Evolutionary conservation across 441 rosid genomes (phyloP).

Genomic region (Pelargonium cotyledonis): DNA sequence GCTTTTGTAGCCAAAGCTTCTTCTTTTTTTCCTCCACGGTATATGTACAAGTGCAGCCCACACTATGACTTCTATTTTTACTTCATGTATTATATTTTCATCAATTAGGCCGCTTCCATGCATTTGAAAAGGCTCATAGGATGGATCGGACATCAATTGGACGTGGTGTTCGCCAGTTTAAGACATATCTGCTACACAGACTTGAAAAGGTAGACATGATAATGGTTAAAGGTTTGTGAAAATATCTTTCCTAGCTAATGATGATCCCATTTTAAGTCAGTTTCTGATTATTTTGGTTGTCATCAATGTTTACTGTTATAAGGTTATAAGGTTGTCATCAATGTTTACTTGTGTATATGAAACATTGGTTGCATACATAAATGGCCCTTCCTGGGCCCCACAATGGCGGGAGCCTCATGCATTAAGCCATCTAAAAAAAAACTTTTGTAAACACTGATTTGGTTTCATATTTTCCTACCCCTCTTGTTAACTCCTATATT

Average conservation of each 20-base stretch:
- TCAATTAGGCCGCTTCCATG: constrained; percentile 80
- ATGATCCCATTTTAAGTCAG: neutral
- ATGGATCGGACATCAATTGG: constrained; percentile 71
- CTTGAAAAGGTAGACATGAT: constrained; percentile 61
- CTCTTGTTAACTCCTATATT: neutral
- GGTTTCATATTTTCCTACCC: neutral
- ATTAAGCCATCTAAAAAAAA: too few relatives aligned
- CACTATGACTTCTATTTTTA: neutral
- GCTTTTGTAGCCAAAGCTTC: too few relatives aligned
- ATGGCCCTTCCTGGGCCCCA: too few relatives aligned
- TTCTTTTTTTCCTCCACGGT: neutral
- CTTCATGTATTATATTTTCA: neutral
- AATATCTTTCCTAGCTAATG: neutral
- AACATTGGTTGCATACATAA: too few relatives aligned
- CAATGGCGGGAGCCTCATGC: too few relatives aligned
- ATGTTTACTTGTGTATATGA: neutral
- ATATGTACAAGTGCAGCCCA: neutral
- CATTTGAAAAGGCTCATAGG: constrained; percentile 78
- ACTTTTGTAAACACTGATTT: too few relatives aligned
- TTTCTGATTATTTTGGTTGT: neutral
- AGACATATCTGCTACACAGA: constrained; percentile 78
- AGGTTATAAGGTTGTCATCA: neutral
- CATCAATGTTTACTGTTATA: neutral
- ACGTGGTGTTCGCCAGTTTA: constrained; percentile 92
- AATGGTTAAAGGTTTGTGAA: neutral